Evolutionary conservation across 73 alveolate genomes (phyloP).

Genomic region (Symbiodinium pilosum): DNA sequence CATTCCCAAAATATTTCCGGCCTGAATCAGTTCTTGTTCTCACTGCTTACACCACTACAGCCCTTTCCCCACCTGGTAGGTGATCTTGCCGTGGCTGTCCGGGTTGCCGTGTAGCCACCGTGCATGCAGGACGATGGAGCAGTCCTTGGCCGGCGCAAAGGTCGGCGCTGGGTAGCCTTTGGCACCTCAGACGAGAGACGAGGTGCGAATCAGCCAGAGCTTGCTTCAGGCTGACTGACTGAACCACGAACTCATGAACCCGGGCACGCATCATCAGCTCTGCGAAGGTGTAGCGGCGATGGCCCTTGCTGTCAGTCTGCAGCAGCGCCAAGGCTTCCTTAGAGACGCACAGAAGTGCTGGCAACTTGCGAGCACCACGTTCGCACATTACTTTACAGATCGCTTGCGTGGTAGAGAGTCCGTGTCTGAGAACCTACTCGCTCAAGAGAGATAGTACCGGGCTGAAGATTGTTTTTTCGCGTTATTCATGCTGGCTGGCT

Average conservation of each 20-base stretch:
- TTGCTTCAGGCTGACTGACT: too few relatives aligned
- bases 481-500: too few relatives aligned
- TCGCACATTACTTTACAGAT: too few relatives aligned
- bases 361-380: too few relatives aligned
- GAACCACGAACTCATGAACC: background rate
- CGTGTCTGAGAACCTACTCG: too few relatives aligned
- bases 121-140: constrained; percentile 65
- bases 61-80: constrained; percentile 44
- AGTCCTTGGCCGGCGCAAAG: constrained; percentile 79
- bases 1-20: constrained; percentile 87
- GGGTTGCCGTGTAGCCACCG: constrained; percentile 94
- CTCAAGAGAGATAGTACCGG: too few relatives aligned
- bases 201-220: background rate
- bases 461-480: too few relatives aligned
- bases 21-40: background rate
- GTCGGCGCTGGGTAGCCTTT: constrained; percentile 87
- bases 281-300: constrained; percentile 83
- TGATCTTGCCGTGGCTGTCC: constrained; percentile 85
- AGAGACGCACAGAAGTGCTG: too few relatives aligned
- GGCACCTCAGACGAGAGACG: constrained; percentile 18
- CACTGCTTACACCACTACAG: too few relatives aligned
- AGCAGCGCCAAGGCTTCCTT: constrained; percentile 76
- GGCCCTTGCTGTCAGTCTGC: constrained; percentile 81
- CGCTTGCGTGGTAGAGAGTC: too few relatives aligned
- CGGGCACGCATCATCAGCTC: constrained; percentile 86